Percentiles rank a stretch among this genome's conserved stretches.
These are phyloP conservation scores for Agarophyton chilense DNA, from an alignment of 23 red algal genomes.

Conservation along the genomic window DNA sequence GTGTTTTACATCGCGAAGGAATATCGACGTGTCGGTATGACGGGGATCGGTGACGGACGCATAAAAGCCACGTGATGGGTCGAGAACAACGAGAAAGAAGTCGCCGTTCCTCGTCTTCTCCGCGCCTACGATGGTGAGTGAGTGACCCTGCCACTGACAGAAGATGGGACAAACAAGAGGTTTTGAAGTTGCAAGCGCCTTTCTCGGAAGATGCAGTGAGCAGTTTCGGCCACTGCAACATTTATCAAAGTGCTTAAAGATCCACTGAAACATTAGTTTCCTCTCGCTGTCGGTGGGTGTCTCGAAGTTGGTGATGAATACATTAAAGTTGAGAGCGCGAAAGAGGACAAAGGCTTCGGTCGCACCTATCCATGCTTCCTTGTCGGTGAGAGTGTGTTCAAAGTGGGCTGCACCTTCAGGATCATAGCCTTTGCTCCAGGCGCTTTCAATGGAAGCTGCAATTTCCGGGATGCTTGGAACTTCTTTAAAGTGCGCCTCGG, in stretches of 20 bases:
- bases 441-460: constrained; percentile 37
- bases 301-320: constrained; percentile 52
- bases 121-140: constrained; percentile 44
- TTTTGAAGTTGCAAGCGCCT: constrained; percentile 5
- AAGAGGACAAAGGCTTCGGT: constrained; percentile 40
- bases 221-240: constrained; percentile 42
- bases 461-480: constrained; percentile 62
- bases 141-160: constrained; percentile 55
- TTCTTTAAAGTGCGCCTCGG: constrained; percentile 16
- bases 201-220: constrained; percentile 23
- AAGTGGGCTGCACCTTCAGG: constrained; percentile 47
- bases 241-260: constrained; percentile 58
- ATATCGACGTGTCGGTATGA: neutral
- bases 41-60: neutral
- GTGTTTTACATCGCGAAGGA: constrained; percentile 12
- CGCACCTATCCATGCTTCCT: constrained; percentile 65
- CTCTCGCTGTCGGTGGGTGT: constrained; percentile 13
- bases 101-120: constrained; percentile 36
- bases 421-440: constrained; percentile 60
- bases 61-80: constrained; percentile 48
- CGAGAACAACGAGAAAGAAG: constrained; percentile 44
- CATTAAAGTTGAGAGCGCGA: constrained; percentile 37
- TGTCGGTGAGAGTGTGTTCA: constrained; percentile 21
- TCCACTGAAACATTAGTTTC: constrained; percentile 57
- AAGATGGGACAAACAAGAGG: constrained; percentile 41